Evolutionary conservation across 1,284 basidiomycete species (phyloP).

Genomic region (Golubevia pallescens): DNA sequence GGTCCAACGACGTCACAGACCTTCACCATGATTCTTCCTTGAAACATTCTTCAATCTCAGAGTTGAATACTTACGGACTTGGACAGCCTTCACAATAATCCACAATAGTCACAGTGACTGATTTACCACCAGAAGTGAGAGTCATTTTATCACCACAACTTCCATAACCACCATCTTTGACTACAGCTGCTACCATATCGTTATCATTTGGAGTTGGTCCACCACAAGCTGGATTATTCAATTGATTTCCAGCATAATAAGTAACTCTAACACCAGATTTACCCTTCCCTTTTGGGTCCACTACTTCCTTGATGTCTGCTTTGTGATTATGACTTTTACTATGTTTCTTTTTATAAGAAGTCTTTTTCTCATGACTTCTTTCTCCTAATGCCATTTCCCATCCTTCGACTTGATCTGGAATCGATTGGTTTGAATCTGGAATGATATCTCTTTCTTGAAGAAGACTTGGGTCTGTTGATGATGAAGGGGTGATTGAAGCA

Average conservation of each 20-base stretch:
- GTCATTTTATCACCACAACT: slow-evolving; percentile 47
- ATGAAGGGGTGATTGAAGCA: no score
- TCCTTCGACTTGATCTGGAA: no score
- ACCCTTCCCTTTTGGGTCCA: slow-evolving; percentile 5
- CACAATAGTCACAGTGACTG: slow-evolving; percentile 33
- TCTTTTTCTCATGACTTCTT: no score
- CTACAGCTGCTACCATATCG: slow-evolving; percentile 44
- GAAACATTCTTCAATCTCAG: not conserved
- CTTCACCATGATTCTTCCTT: not conserved
- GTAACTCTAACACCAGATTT: slow-evolving; percentile 22
- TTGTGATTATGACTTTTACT: not conserved
- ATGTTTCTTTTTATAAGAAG: no score
- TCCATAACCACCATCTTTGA: slow-evolving; percentile 35
- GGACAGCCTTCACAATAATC: slow-evolving; percentile 46
- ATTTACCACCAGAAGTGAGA: slow-evolving; percentile 27
- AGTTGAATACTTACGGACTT: slow-evolving; percentile 5
- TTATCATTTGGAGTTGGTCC: slow-evolving; percentile 39
- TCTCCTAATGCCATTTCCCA: no score
- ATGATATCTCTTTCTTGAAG: no score
- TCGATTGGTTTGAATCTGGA: no score
- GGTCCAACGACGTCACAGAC: not conserved
- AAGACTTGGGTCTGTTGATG: no score
- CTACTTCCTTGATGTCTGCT: not conserved
- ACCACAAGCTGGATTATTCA: slow-evolving; percentile 50
- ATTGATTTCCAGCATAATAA: slow-evolving; percentile 49